phyloP scores from a whole-genome alignment of 2,329 filamentous ascomycete species.

The Lecanosticta acicola region DNA sequence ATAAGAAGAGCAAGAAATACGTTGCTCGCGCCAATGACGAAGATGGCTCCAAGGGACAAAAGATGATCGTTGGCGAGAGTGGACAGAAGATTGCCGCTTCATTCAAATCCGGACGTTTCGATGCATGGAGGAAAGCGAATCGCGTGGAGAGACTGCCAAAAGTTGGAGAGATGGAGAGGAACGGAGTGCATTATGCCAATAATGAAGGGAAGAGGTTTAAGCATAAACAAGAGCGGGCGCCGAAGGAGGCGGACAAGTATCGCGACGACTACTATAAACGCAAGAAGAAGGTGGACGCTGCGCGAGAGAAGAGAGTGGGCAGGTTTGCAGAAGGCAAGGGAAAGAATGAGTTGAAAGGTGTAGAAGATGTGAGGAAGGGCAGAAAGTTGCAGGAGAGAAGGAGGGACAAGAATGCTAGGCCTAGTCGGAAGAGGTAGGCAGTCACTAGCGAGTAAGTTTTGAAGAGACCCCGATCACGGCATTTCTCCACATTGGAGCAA shows the following conservation, averaged over 20 bases:
- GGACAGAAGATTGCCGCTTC: slow-evolving; percentile 93
- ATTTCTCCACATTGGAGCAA: too few species aligned
- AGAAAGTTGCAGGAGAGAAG: slow-evolving; percentile 70
- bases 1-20: slow-evolving; percentile 95
- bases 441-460: too few species aligned
- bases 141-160: slow-evolving; percentile 71
- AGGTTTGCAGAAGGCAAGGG: slow-evolving; percentile 65
- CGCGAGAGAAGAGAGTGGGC: slow-evolving; percentile 75
- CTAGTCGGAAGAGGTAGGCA: slow-evolving; percentile 32
- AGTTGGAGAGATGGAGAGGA: slow-evolving; percentile 71
- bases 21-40: slow-evolving; percentile 88
- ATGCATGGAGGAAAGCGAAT: slow-evolving; percentile 84
- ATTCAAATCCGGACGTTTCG: slow-evolving; percentile 90
- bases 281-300: slow-evolving; percentile 84
- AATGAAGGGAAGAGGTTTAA: slow-evolving; percentile 58
- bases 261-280: slow-evolving; percentile 83
- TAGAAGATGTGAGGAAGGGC: slow-evolving; percentile 78
- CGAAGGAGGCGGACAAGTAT: slow-evolving; percentile 88
- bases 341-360: slow-evolving; percentile 74
- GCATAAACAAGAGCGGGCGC: slow-evolving; percentile 81
- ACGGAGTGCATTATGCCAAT: slow-evolving; percentile 30
- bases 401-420: slow-evolving; percentile 83
- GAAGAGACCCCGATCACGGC: too few species aligned
- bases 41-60: slow-evolving; percentile 70
- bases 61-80: slow-evolving; percentile 77